Percentiles rank a stretch among this genome's conserved stretches.
Conservation (phyloP, 2,329 filamentous ascomycete species). For the Neofusicoccum umdonicola region DNA sequence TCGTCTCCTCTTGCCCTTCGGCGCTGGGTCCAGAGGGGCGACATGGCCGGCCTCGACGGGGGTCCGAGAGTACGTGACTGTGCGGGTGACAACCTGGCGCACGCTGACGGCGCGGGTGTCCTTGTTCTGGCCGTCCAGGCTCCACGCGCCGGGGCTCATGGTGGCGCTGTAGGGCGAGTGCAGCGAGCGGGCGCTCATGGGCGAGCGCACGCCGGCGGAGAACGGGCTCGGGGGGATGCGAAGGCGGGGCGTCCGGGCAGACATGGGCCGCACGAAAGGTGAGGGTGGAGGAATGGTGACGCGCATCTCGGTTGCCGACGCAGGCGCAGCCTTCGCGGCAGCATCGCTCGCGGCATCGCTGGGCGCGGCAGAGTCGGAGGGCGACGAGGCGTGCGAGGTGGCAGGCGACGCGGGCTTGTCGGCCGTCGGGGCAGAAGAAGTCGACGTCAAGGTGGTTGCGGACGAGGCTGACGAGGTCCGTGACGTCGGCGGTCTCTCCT, state of each 20-base stretch:
- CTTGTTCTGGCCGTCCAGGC: slow-evolving; percentile 57
- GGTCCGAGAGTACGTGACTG: slow-evolving; percentile 77
- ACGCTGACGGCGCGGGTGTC: slow-evolving; percentile 64
- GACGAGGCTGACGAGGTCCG: slow-evolving; percentile 36
- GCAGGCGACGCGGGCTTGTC: not conserved
- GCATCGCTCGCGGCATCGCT: not conserved
- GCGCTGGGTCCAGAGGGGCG: slow-evolving; percentile 76
- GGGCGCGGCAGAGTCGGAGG: not conserved
- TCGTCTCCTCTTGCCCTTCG: slow-evolving; percentile 89
- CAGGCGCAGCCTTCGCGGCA: not conserved
- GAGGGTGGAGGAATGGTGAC: slow-evolving; percentile 60
- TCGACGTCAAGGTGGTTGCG: slow-evolving; percentile 28
- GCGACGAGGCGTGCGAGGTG: slow-evolving; percentile 26
- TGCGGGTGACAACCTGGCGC: slow-evolving; percentile 88
- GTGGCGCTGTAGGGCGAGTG: slow-evolving; percentile 75
- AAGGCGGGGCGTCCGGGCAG: slow-evolving; percentile 60
- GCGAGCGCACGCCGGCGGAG: slow-evolving; percentile 58
- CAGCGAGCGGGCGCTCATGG: slow-evolving; percentile 59
- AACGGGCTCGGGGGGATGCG: slow-evolving; percentile 77
- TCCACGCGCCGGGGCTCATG: slow-evolving; percentile 77
- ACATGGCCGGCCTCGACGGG: slow-evolving; percentile 38
- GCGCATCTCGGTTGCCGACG: slow-evolving; percentile 14
- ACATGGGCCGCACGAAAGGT: slow-evolving; percentile 63
- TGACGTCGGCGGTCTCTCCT: slow-evolving; percentile 39
- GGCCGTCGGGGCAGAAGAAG: slow-evolving; percentile 30